phyloP scores from a whole-genome alignment of 2,329 filamentous ascomycete species.

The Colletotrichum eleusines region DNA sequence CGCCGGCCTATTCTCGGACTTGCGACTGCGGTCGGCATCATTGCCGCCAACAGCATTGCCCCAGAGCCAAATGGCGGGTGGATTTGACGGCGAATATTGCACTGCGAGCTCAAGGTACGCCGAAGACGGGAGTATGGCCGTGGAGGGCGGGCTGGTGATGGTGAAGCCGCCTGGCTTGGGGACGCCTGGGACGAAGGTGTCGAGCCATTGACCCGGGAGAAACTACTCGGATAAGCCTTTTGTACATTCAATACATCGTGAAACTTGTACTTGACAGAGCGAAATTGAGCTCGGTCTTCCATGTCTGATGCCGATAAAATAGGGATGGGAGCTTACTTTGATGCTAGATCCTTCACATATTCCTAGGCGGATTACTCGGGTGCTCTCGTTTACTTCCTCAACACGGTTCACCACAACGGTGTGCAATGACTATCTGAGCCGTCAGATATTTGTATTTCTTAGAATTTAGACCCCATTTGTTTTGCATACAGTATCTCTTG shows the following conservation, averaged over 20 bases:
- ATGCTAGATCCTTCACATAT: constrained; percentile 62
- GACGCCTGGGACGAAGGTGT: constrained; percentile 79
- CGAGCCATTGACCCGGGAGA: constrained; percentile 88
- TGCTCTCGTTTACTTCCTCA: constrained; percentile 72
- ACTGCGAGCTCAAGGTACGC: constrained; percentile 82
- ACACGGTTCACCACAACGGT: constrained; percentile 71
- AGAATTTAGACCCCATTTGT: neutral
- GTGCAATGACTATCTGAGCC: constrained; percentile 62
- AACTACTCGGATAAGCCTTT: constrained; percentile 64
- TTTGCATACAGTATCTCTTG: constrained; percentile 68
- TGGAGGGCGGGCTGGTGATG: constrained; percentile 80
- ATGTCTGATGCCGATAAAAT: neutral
- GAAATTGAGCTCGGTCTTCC: neutral
- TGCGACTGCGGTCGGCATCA: constrained; percentile 53
- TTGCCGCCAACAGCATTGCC: constrained; percentile 42
- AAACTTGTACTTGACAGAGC: neutral
- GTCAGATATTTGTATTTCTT: neutral
- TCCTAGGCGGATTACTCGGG: constrained; percentile 76
- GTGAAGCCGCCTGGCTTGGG: constrained; percentile 86
- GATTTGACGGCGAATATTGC: constrained; percentile 77
- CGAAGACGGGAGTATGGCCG: constrained; percentile 51
- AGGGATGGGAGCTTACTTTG: constrained; percentile 55
- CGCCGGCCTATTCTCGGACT: constrained; percentile 70
- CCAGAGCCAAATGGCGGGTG: constrained; percentile 84
- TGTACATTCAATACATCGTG: too few relatives aligned